These are phyloP conservation scores for Tetratostichococcus sp. DNA, from an alignment of 139 green algal species.

Conservation along the genomic window DNA sequence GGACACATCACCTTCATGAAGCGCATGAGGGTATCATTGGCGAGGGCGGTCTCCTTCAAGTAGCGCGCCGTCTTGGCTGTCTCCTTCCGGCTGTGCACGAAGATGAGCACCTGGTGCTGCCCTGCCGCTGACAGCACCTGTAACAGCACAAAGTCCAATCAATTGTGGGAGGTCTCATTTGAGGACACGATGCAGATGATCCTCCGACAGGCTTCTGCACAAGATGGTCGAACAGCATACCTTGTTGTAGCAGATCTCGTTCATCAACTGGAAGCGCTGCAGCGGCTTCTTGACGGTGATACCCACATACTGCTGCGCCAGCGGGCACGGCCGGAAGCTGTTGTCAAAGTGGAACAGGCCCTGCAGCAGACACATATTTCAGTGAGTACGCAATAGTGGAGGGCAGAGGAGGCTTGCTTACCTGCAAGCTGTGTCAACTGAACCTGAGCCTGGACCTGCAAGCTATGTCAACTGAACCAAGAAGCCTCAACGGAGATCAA, in stretches of 20 bases:
- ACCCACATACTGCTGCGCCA: constrained; percentile 96
- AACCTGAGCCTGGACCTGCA: too few species aligned
- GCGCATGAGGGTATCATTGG: constrained; percentile 66
- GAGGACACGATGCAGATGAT: too few species aligned
- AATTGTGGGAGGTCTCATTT: too few species aligned
- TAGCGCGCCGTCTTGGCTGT: constrained; percentile 94
- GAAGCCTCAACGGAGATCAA: too few species aligned
- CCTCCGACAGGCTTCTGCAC: too few species aligned
- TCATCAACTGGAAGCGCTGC: constrained; percentile 98
- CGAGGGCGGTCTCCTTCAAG: constrained; percentile 78
- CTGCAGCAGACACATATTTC: constrained; percentile 58
- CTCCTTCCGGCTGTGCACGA: constrained; percentile 98
- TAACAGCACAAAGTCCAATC: not conserved
- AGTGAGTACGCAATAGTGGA: too few species aligned
- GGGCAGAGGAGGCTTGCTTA: too few species aligned
- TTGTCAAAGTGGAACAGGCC: constrained; percentile 98
- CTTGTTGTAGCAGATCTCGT: constrained; percentile 98
- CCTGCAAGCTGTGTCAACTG: too few species aligned
- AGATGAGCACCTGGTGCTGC: constrained; percentile 95
- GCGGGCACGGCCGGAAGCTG: constrained; percentile 85
- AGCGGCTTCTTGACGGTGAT: constrained; percentile 96
- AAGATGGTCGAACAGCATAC: constrained; percentile 20
- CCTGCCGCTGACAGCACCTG: constrained; percentile 80
- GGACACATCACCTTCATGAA: constrained; percentile 61
- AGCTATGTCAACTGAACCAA: too few species aligned